Conservation (phyloP, 2,329 filamentous ascomycete genomes). For the Stagonosporopsis tanaceti region DNA sequence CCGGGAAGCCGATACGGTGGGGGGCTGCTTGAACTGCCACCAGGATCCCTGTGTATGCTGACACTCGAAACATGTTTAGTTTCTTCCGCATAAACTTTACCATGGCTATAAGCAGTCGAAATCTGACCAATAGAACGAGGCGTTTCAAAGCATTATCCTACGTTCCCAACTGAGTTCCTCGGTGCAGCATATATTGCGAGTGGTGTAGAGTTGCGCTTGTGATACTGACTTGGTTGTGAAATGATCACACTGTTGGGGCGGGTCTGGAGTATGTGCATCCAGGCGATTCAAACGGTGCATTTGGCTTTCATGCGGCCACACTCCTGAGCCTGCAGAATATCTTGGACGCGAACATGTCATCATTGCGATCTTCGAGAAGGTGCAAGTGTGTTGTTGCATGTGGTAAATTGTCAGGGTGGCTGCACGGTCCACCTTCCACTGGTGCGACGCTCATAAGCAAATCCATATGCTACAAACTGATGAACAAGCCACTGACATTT, state of each 20-base stretch:
- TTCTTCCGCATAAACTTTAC: conserved; percentile 22
- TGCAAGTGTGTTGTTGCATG: conserved; percentile 8
- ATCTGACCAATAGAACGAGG: conserved; percentile 1
- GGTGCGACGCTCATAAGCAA: conserved; percentile 26
- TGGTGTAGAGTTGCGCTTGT: not conserved
- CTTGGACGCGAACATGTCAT: too few species aligned
- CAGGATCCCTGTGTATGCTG: conserved; percentile 21
- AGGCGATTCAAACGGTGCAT: not conserved
- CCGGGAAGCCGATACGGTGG: not conserved
- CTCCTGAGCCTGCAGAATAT: not conserved
- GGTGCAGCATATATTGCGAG: not conserved
- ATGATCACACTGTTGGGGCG: not conserved
- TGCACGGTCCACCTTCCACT: conserved; percentile 33
- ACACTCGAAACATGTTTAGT: conserved; percentile 43
- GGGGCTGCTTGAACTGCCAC: conserved; percentile 3
- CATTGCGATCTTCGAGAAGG: conserved; percentile 1
- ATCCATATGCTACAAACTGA: conserved; percentile 16
- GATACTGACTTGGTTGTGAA: too few species aligned
- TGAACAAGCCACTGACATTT: conserved; percentile 36
- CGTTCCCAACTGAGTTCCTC: not conserved
- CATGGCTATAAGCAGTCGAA: not conserved
- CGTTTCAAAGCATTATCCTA: not conserved
- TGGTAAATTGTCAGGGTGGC: conserved; percentile 30
- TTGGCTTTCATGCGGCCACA: not conserved
- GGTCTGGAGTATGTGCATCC: not conserved